phyloP scores from a whole-genome alignment of 495 filamentous ascomycete species.

The Elaphomyces granulatus region DNA sequence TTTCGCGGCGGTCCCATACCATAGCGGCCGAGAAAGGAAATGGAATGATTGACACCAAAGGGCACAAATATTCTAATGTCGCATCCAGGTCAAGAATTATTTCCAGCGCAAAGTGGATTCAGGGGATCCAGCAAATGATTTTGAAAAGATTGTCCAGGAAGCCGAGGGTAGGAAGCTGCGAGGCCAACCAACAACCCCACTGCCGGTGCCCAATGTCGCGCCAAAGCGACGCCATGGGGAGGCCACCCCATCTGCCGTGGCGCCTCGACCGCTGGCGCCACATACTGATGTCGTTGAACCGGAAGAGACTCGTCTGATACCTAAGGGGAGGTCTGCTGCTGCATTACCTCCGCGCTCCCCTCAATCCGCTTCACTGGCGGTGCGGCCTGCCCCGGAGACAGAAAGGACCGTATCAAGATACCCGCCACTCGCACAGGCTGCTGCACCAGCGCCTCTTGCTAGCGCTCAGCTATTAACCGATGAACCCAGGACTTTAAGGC shows the following conservation, averaged over 20 bases:
- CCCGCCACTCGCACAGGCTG: conserved; percentile 32
- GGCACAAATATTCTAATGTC: conserved; percentile 23
- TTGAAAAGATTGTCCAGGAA: conserved; percentile 50
- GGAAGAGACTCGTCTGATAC: conserved; percentile 35
- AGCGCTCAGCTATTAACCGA: conserved; percentile 17
- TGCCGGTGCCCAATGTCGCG: conserved; percentile 45
- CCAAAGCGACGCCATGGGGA: conserved; percentile 47
- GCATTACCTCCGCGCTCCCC: conserved; percentile 15
- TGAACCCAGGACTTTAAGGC: too few relatives aligned
- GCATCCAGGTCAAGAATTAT: conserved; percentile 74
- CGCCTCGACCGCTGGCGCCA: conserved; percentile 46
- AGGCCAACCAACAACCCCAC: conserved; percentile 55
- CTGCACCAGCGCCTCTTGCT: conserved; percentile 19
- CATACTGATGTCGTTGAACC: conserved; percentile 39
- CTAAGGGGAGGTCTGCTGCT: conserved; percentile 28
- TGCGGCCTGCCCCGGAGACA: conserved; percentile 18
- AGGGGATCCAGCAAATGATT: conserved; percentile 45
- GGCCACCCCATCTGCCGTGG: conserved; percentile 38
- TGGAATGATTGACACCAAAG: too few relatives aligned
- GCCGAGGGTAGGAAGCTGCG: conserved; percentile 55
- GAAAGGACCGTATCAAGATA: conserved; percentile 27
- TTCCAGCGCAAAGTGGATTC: conserved; percentile 63
- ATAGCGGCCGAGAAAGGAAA: too few relatives aligned
- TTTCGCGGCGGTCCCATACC: background rate
- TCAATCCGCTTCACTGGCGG: conserved; percentile 21